Evolutionary conservation across 2,329 filamentous ascomycete genomes (phyloP), one percentile per base, ranked within the genome.

Genomic region (Chaetomiaceae sp.): DNA sequence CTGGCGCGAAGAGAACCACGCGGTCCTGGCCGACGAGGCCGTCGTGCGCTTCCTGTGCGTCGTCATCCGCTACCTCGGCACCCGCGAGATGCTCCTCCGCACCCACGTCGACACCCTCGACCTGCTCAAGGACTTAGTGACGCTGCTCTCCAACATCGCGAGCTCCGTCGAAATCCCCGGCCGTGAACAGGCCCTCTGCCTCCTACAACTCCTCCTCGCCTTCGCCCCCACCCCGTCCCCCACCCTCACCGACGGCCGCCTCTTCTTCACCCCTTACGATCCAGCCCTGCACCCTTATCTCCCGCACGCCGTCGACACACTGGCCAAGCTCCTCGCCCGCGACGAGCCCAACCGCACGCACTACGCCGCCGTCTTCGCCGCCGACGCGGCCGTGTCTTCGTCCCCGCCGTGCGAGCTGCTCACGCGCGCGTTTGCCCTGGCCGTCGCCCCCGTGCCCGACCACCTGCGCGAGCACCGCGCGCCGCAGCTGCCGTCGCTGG

Each of bases 111-210:
- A 96, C 65, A 93, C 86, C 0, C 72, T 96, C 55, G 93, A 98
- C 65, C 91, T 97, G 59, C 95, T 96, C 87, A 98, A 98, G 68
- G 93, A 98, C 64, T 73, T 89, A 24, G 80, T 97, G 48, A 84
- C 88, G 14, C 81, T 95, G 55, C 73, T 98, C 45, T 96, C 91
- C 47, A 97, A 98, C 64, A 80, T 94, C 38, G 83, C 89, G 7
- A 81, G 86, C 38, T 78, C 80, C 9, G 78, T 97, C 42, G 84
- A 91, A 60, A 73, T 98, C 32, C 85, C 89, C 1, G 84, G 84
- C 17, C 83, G 86, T 52, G 90, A 97, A 60, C 90, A 97, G 62
- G 90, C 90, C 0, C 72, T 88, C 32, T 88, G 86, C 58, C 73
- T 97, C 6, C 71, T 98, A 32, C 85, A 95, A 61, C 95, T 98